Evolutionary conservation across 2,329 filamentous ascomycete species (phyloP), one percentile per base, ranked within the genome.

Genomic region (Phoma sp.): DNA sequence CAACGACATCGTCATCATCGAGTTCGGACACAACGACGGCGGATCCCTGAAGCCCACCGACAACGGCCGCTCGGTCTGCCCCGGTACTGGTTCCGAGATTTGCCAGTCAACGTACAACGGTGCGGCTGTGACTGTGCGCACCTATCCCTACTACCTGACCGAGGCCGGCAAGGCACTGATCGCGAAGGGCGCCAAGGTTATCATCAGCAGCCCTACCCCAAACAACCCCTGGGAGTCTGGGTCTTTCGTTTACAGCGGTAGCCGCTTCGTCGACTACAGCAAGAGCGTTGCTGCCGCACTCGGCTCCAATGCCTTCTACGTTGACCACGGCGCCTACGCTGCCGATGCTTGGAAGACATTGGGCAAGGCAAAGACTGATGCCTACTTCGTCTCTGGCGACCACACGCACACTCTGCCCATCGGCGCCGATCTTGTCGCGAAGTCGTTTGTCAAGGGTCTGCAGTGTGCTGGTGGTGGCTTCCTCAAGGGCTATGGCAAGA

Each of bases 1-100:
- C 1, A 85, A 84, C 26, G 87, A 90, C 71, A 87, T 84, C 71
- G 86, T 89, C 1, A 78, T 90, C 47, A 88, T 90, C 47, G 87
- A 90, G 64, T 89, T 90, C 64, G 87, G 88, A 0, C 87, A 90
- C 77, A 91, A 91, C 63, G 88, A 90, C 61, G 87, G 86, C 18
- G 86, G 87, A 1, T 81, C 81, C 0, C 75, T 86, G 2, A 74
- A 68, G 2, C 72, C 70, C 1, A 73, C 67, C 1, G 87, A 90
- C 69, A 88, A 89, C 61, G 83, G 83, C 1, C 81, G 86, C 12
- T 83, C 81, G 1, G 85, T 84, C 61, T 90, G 87, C 53, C 68
- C 75, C 2, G 84, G 84, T 2, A 74, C 78, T 0, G 84, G 83
- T 12, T 67, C 68, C 7, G 79, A 87, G 66, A 83, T 79, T 1